Percentiles rank a stretch among this genome's conserved stretches.
These are phyloP conservation scores for Syncephalastrum sp. DNA, from an alignment of 371 early-diverging fungal genomes.

Conservation along the genomic window DNA sequence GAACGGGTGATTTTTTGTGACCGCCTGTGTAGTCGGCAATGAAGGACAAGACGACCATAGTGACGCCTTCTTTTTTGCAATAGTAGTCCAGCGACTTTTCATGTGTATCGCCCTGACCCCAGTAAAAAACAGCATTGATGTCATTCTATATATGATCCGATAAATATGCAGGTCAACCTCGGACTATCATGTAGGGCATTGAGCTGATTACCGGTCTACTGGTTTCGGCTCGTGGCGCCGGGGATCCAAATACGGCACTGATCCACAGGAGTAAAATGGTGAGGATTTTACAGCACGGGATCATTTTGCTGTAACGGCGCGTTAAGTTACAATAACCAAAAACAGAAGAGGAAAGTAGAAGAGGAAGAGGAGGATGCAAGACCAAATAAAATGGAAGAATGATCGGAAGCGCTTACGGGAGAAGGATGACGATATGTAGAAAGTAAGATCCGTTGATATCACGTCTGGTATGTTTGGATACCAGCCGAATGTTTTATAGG, in stretches of 20 bases:
- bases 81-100: conserved; percentile 51
- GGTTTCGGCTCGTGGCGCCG: too few species aligned
- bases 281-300: not conserved
- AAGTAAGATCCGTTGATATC: too few species aligned
- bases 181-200: too few species aligned
- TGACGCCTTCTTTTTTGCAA: conserved; percentile 54
- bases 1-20: conserved; percentile 29
- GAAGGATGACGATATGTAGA: too few species aligned
- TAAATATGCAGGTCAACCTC: too few species aligned
- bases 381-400: too few species aligned
- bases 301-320: too few species aligned
- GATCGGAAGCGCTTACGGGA: too few species aligned
- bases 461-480: not conserved
- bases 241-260: not conserved
- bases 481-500: conserved; percentile 8
- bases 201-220: too few species aligned
- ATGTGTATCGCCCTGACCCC: conserved; percentile 31
- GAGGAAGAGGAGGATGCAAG: too few species aligned
- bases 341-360: too few species aligned
- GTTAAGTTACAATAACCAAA: too few species aligned
- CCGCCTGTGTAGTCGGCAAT: conserved; percentile 44
- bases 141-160: not conserved
- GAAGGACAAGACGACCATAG: conserved; percentile 55
- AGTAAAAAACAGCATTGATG: conserved; percentile 21
- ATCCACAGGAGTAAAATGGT: not conserved